Base-by-base conservation (phyloP, 2,329 filamentous ascomycete species). In the Coleophoma cylindrospora region DNA sequence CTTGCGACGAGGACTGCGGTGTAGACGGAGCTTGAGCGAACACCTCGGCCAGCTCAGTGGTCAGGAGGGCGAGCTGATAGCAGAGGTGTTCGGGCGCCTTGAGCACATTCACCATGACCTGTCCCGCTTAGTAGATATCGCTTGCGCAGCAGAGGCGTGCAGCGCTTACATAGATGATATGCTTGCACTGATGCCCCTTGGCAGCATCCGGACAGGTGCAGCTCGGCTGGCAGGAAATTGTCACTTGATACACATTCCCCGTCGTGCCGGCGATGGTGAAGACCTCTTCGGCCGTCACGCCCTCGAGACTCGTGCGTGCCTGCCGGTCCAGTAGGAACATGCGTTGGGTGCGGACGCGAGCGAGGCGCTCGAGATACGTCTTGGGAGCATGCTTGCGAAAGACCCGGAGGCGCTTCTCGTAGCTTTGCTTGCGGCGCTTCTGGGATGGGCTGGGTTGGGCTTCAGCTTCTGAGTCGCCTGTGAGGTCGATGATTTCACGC, bases 111-210 rank as follows among this genome's bases (percentile, higher is more conserved):
- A 76, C 65, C 50, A 84, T 72, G 19, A 82, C 73, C 73, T 74
- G 48, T 47, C 2, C 40, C 13, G 22, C 40, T 41, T 22, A 22
- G 15, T 12, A 9, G 14, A 7, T 41, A 17, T 13, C 40, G 17
- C 17, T 7, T 41, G 17, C 6, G 14, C 40, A 19, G 5, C 17
- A 41, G 34, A 9, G 47, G 46, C 14, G 21, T 22, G 32, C 43
- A 36, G 3, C 9, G 60, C 67, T 53, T 68, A 77, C 77, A 60
- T 83, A 84, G 43, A 79, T 66, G 40, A 83, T 75, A 56, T 85
- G 81, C 61, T 85, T 85, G 73, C 82, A 86, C 57, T 82, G 77
- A 41, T 79, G 77, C 4, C 80, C 76, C 50, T 77, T 78, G 34
- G 43, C 53, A 22, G 49, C 69, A 62, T 82, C 75, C 0, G 78